Base-by-base conservation (phyloP, 2,329 filamentous ascomycete genomes). In the Phyllosticta citrichinensis region DNA sequence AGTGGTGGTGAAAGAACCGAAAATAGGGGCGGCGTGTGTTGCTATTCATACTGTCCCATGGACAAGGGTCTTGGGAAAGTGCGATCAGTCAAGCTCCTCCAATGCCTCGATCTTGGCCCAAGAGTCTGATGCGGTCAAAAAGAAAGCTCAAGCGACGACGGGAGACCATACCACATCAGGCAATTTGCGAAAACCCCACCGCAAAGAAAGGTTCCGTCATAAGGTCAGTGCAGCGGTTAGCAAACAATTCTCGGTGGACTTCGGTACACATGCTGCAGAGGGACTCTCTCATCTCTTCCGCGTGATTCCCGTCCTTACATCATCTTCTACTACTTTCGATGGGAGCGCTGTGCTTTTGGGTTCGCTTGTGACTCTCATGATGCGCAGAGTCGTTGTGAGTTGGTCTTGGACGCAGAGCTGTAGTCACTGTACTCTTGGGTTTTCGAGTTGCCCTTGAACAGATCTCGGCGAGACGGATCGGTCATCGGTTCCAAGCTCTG, bases 1-100 rank as follows among this genome's bases (percentile, higher is more conserved):
- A 47, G n/a, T 47, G 35, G 10, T 8, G 17, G n/a, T 8, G 40
- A 47, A 47, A 47, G 8, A n/a, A 5, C 40, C 2, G 5, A 8
- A 47, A 3, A 47, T 14, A 47, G 17, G 40, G 5, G 40, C 35
- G 40, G 2, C 17, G 14, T n/a, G 6, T 12, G 40, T 47, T 14
- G 3, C 1, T 47, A 47, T 47, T 47, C 17, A 47, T 47, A 47
- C 17, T 47, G 12, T n/a, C n/a, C 14, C 14, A 47, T 47, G 40
- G 14, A n/a, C 40, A 47, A n/a, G 17, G 40, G 3, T 47, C 6
- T 2, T n/a, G 33, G 53, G 22, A 11, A 60, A 22, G 40, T n/a
- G 25, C 40, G 58, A 60, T 56, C 53, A 56, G 56, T 56, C 22
- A 55, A 50, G 58, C 35, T 56, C 52, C 51, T 47, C 40, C 5